phyloP scores from a whole-genome alignment of 345 rosid genomes.

The Geranium rotundifolium region DNA sequence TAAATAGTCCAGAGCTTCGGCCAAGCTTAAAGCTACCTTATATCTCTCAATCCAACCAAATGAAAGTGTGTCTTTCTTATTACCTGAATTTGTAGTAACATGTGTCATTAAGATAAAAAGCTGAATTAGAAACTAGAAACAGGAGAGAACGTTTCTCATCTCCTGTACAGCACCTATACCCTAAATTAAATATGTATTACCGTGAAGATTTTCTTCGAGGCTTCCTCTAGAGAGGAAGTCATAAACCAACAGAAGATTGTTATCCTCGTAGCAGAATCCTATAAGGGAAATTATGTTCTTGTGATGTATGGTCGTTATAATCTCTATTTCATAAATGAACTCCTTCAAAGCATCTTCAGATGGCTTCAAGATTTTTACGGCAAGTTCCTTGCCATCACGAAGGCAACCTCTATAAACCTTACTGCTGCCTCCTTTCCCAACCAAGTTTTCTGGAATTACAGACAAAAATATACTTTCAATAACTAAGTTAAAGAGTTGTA shows the following conservation, averaged over 20 bases:
- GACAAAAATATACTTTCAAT: conserved; percentile 6
- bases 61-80: conserved; percentile 33
- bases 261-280: conserved; percentile 71
- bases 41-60: conserved; percentile 85
- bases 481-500: background rate
- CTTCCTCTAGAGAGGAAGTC: conserved; percentile 83
- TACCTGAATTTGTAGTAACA: conserved; percentile 7
- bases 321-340: conserved; percentile 66
- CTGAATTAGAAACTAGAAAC: too few relatives aligned
- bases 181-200: conserved; percentile 44
- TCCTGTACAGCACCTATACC: too few relatives aligned
- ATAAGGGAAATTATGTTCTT: conserved; percentile 73
- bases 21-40: conserved; percentile 78
- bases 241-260: conserved; percentile 61
- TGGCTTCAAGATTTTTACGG: conserved; percentile 77
- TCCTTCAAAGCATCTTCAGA: conserved; percentile 56
- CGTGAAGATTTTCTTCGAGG: conserved; percentile 88
- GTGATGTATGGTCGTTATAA: conserved; percentile 60
- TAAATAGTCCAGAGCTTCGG: conserved; percentile 80
- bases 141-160: too few relatives aligned
- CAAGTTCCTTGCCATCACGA: conserved; percentile 82
- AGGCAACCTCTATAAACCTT: conserved; percentile 76
- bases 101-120: too few relatives aligned
- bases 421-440: conserved; percentile 95
- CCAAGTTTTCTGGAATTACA: conserved; percentile 54